These are phyloP conservation scores for Pleodorina starrii DNA, from an alignment of 139 green algal genomes.

Conservation along the genomic window DNA sequence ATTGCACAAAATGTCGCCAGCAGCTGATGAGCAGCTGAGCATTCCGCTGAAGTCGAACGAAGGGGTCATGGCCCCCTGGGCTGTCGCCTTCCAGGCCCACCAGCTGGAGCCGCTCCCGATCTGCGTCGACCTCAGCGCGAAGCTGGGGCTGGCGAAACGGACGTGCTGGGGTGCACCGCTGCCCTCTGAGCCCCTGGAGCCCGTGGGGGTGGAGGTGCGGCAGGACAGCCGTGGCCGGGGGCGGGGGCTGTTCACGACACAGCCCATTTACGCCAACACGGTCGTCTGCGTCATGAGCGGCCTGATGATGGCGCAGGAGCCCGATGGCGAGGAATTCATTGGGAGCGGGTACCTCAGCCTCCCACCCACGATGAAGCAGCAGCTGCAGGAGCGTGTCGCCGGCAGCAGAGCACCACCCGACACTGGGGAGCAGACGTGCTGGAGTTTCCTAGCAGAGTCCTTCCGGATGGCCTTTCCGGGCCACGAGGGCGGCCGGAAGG, in stretches of 20 bases:
- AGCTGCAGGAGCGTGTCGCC: neutral
- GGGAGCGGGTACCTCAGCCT: neutral
- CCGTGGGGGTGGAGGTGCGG: neutral
- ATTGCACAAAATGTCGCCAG: neutral
- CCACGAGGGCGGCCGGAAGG: neutral
- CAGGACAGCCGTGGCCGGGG: neutral
- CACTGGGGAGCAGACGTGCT: neutral
- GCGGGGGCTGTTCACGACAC: neutral
- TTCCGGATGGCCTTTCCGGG: neutral
- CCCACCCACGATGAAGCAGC: neutral
- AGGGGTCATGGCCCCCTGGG: neutral
- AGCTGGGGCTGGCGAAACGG: neutral
- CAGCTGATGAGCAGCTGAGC: neutral
- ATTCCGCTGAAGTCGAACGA: neutral
- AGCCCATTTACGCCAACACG: neutral
- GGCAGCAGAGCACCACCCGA: too few relatives aligned
- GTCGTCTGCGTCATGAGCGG: neutral
- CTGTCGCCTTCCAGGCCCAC: neutral
- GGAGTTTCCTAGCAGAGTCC: neutral
- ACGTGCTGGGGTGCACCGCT: neutral
- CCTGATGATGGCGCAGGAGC: neutral
- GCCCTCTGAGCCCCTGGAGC: neutral
- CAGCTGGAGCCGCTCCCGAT: neutral
- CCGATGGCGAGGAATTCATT: neutral
- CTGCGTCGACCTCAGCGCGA: neutral